Evolutionary conservation across 148 eudicot species (phyloP).

Genomic region (Nyssa sinensis): DNA sequence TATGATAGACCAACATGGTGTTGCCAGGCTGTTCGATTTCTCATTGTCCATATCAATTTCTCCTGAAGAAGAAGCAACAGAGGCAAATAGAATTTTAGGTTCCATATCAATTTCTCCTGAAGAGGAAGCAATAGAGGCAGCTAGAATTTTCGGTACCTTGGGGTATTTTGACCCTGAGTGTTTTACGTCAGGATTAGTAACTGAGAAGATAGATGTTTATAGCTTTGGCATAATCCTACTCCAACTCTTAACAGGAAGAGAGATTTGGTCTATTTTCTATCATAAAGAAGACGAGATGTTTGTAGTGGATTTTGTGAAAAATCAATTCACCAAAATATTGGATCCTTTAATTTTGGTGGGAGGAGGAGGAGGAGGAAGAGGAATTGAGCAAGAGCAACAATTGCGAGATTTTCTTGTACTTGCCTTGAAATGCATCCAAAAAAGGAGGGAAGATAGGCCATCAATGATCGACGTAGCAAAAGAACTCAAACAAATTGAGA

Average conservation of each 20-base stretch:
- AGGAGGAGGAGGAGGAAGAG: neutral
- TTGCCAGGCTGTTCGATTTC: slow-evolving; percentile 23
- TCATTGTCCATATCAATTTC: slow-evolving; percentile 18
- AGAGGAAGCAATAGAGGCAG: no score
- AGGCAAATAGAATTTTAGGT: no score
- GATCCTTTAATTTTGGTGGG: neutral
- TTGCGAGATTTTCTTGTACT: neutral
- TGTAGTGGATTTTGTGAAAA: neutral
- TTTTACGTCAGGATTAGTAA: neutral
- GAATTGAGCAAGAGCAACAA: neutral
- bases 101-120: no score
- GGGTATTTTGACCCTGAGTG: slow-evolving; percentile 4
- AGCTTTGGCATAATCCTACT: slow-evolving; percentile 15
- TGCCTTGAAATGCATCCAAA: neutral
- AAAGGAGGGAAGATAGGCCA: neutral
- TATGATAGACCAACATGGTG: slow-evolving; percentile 13
- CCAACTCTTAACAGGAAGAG: slow-evolving; percentile 6
- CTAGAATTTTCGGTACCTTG: neutral
- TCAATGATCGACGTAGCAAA: neutral
- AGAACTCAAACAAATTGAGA: neutral
- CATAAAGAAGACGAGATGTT: no score
- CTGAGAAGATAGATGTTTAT: slow-evolving; percentile 25
- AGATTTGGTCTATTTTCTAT: no score
- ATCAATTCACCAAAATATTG: neutral
- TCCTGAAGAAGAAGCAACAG: no score